Evolutionary conservation across 2,329 filamentous ascomycete species (phyloP).

Genomic region (Calonectria multiphialidica): DNA sequence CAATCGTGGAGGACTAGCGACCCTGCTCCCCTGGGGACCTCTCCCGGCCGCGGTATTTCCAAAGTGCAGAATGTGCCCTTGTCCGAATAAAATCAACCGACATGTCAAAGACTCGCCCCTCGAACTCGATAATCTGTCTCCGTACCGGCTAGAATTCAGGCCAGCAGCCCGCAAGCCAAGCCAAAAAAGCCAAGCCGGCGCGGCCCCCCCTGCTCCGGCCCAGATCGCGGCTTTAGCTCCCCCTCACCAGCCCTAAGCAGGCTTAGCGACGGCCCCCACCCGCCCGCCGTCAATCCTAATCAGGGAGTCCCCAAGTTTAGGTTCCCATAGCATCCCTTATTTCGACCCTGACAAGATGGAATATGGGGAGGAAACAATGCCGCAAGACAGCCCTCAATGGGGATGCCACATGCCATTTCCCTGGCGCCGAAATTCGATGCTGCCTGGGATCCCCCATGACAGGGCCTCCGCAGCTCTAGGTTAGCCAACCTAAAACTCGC

Average conservation of each 20-base stretch:
- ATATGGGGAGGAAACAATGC: neutral
- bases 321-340: constrained; percentile 16
- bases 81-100: neutral
- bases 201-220: constrained; percentile 31
- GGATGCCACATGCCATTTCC: neutral
- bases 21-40: neutral
- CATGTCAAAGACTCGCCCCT: neutral
- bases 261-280: constrained; percentile 28
- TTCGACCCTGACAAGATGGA: constrained; percentile 18
- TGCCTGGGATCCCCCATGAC: neutral
- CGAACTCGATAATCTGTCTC: neutral
- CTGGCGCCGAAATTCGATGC: neutral
- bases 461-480: constrained; percentile 2
- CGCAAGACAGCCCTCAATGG: constrained; percentile 5
- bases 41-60: neutral
- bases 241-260: constrained; percentile 25
- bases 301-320: constrained; percentile 32
- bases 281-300: constrained; percentile 31
- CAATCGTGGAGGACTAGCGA: neutral
- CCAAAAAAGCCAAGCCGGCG: constrained; percentile 36
- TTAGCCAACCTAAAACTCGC: constrained; percentile 7
- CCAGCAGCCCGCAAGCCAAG: constrained; percentile 12
- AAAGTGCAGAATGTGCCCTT: neutral
- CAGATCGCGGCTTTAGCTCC: constrained; percentile 30
- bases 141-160: neutral